phyloP scores from a whole-genome alignment of 2,329 filamentous ascomycete species.

The Paraphaeosphaeria minitans region DNA sequence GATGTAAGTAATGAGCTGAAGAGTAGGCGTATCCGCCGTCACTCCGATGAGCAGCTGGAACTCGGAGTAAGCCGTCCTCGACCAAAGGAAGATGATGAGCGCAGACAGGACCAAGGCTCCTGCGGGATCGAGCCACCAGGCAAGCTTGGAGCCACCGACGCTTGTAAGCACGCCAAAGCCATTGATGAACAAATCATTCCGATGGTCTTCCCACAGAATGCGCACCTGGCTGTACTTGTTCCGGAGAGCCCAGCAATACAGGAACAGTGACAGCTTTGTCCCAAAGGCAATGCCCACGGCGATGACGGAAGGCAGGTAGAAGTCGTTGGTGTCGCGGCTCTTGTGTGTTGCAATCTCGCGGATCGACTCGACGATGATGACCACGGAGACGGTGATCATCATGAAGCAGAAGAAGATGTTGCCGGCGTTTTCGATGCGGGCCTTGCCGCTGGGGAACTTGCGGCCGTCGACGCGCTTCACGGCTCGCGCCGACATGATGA shows the following conservation, averaged over 20 bases:
- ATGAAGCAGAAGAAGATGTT: conserved; percentile 97
- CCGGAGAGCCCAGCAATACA: conserved; percentile 91
- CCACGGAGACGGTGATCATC: conserved; percentile 89
- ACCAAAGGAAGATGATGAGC: conserved; percentile 80
- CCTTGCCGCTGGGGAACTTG: conserved; percentile 89
- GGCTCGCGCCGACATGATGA: conserved; percentile 86
- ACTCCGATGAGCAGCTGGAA: conserved; percentile 92
- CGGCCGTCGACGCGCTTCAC: conserved; percentile 84
- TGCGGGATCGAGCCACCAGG: conserved; percentile 94
- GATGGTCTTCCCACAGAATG: conserved; percentile 95
- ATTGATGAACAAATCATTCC: conserved; percentile 97
- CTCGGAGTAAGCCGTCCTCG: conserved; percentile 82
- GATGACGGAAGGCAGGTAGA: conserved; percentile 82
- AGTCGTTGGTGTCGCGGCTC: conserved; percentile 60
- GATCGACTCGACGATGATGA: conserved; percentile 87
- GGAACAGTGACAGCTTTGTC: conserved; percentile 82
- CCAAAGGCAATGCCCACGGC: conserved; percentile 82
- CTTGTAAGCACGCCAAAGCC: conserved; percentile 90
- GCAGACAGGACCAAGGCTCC: conserved; percentile 84
- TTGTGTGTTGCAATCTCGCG: conserved; percentile 65
- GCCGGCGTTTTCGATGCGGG: conserved; percentile 90
- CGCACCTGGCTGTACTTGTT: conserved; percentile 90
- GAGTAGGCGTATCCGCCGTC: conserved; percentile 79
- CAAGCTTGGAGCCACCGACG: conserved; percentile 84
- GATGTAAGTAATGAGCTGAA: conserved; percentile 95